Base-by-base conservation (phyloP, 1,139 yeast species). In the Hansenula lynferdii region DNA sequence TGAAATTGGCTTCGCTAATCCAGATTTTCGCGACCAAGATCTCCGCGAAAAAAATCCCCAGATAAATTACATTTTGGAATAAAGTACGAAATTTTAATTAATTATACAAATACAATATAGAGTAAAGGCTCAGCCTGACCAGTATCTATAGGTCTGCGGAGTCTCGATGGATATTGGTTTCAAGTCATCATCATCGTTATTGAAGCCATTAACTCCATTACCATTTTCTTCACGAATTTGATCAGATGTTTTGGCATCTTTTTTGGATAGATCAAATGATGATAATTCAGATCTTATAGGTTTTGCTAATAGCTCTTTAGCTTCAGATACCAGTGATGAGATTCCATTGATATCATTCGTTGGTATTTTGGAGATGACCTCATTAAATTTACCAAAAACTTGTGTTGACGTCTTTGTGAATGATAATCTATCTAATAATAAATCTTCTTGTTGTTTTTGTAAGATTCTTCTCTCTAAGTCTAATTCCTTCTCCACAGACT, bases 141-240 rank as follows among this genome's bases (percentile, higher is more conserved):
- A 89, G 50, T 86, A 84, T 60, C 90, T 85, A 61, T 86, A 89
- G 27, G 80, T 67, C 59, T 85, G 94, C 4, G 96, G 96, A 14
- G 86, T 72, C 49, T 84, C 90, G 44, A 84, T 67, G 29, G 95
- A 85, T 36, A 86, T 70, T 8, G 96, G 96, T 54, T 80, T 80
- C 35, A 75, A 55, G 22, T 65, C 65, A 17, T 64, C 68, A 26
- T 40, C 43, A 27, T 63, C 64, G 18, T 60, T 64, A 28, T 19
- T 40, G 9, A 14, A 28, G 32, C 39, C 33, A 17, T 21, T 31
- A 18, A 32, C 39, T n/a, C 39, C 33, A 10, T 37, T 42, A 14
- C 42, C 47, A n/a, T 34, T 33, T 18, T 47, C 48, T 8, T 38
- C 44, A 15, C 31, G 24, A 24, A 37, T 17, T 14, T 27, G 29